These are phyloP conservation scores for barrel medic (Medicago truncatula) DNA, from an alignment of 306 rosid species.

Conservation along the genomic window MtrunA17r5.0-ANR NC_053042.1:33371501-33372000, in stretches of 20 bases:
- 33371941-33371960: slow-evolving; percentile 3
- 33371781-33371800: slow-evolving; percentile 16
- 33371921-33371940: not conserved
- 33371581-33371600: slow-evolving; percentile 17
- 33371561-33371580: not conserved
- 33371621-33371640: slow-evolving; percentile 28
- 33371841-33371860: slow-evolving; percentile 13
- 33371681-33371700: slow-evolving; percentile 97
- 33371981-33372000: slow-evolving; percentile 4
- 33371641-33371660: slow-evolving; percentile 9
- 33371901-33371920: slow-evolving; percentile 1
- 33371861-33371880: slow-evolving; percentile 26
- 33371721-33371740: slow-evolving; percentile 99
- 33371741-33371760: slow-evolving; percentile 33
- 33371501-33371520: not conserved
- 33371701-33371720: slow-evolving; percentile 99
- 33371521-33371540: slow-evolving; percentile 12
- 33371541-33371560: not conserved
- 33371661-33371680: slow-evolving; percentile 68
- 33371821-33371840: slow-evolving; percentile 16
- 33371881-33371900: not conserved
- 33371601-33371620: slow-evolving; percentile 24
- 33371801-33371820: slow-evolving; percentile 20
- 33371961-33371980: not conserved
- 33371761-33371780: slow-evolving; percentile 7